Base-by-base conservation (phyloP, 371 early-diverging fungal genomes). In the Mucor mucedo region DNA sequence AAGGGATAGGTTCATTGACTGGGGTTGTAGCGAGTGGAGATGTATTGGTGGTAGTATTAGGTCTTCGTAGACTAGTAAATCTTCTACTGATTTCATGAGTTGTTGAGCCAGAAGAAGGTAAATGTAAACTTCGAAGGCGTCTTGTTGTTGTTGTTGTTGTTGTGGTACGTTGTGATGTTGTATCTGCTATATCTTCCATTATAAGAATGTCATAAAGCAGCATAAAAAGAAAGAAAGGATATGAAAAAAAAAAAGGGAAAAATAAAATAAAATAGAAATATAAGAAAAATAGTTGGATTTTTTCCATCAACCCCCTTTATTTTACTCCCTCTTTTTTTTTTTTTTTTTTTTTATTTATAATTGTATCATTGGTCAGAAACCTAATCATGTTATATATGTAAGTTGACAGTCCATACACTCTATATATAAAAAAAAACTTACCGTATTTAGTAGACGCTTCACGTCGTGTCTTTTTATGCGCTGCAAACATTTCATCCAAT, bases 371-470 rank as follows among this genome's bases (percentile, higher is more conserved):
- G 52, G 56, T 63, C 50, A 61, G 32, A 48, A 55, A 38, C 47
- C 63, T 63, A 56, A 63, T 56, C n/a, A 35, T 33, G 13, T 40
- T 9, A n/a, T 32, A 39, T 4, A 30, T 16, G n/a, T 44, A 16
- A 11, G 21, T 39, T 53, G 30, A 52, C 35, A 33, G 33, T 38
- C 45, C 35, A 29, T 0, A 53, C 53, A 14, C n/a, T 48, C 30
- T 35, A 40, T 13, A 14, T 10, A 38, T 3, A 21, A 47, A 47
- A 47, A 9, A 39, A 10, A 21, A 16, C 42, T 57, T 73, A 63
- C 93, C 92, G 66, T 93, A 93, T 77, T 89, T 89, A 38, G 83
- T 78, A 38, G 84, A 80, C 4, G 91, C 84, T 64, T 89, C 90
- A 53, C 86, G 80, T 56, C 85, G 86, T 11, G 90, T 85, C 52